Evolutionary conservation across 73 alveolate species (phyloP), one percentile per base, ranked within the genome.

Genomic region (Symbiodinium pilosum): DNA sequence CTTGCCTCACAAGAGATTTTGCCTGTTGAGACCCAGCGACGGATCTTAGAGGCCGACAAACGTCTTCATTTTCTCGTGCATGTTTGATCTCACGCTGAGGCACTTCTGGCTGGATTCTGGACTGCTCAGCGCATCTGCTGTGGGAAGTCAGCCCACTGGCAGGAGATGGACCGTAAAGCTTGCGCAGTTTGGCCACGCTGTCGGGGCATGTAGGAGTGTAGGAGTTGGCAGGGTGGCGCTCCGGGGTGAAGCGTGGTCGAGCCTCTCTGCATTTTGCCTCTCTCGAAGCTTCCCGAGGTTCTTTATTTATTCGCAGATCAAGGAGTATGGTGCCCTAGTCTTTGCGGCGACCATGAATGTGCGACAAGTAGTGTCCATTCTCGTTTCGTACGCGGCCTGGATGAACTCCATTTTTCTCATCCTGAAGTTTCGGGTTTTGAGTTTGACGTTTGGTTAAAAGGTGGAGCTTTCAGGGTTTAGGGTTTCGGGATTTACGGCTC

Each of bases 301-400:
- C n/a, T 93, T 86, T 68, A 93, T 93, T 44, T 93, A 93, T 93
- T 93, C 98, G 85, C 98, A 93, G 92, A 81, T 93, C 93, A 93
- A 93, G 92, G 98, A 93, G 84, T 93, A 75, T 75, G 98, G 98
- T 3, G 98, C 98, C 69, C 38, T 93, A 40, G 98, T 93, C 43
- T 93, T 93, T 30, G 98, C 98, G 1, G 98, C 98, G 43, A 93
- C 98, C 42, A 93, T 93, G 98, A 93, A 93, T 52, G 98, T 93
- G 64, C 92, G 98, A 28, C 98, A 93, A 68, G 98, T 93, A 51
- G 98, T 93, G 84, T 93, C 98, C 92, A 93, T 93, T 69, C 42
- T 93, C 59, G 93, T 93, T 43, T 93, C 98, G 44, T 93, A 93
- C 39, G 97, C 84, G 43, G 20, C 68, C 42, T 38, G 89, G 89